Evolutionary conservation across 176 grass and related monocot species (phyloP), one percentile per base, ranked within the genome.

Genomic region (Elymus sibiricus): DNA sequence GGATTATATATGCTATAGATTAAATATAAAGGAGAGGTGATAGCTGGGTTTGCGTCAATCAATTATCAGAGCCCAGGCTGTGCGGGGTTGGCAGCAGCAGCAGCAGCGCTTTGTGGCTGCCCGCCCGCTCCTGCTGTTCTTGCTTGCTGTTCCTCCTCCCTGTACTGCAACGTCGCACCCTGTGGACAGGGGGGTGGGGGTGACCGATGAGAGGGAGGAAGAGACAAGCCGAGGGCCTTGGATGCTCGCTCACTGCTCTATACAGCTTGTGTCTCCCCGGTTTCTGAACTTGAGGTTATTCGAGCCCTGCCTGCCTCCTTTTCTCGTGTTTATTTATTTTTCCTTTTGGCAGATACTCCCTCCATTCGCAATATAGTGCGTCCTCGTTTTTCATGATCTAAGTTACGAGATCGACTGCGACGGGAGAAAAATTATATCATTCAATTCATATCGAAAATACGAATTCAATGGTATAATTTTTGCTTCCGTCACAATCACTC

Each of bases 1-100:
- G 66, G 55, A 79, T 87, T 87, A 59, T 87, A 84, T 87, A 74
- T 79, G 66, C 58, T 46, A 35, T 46, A 32, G 76, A 80, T 66
- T 68, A 75, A 74, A 84, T 40, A 59, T 79, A 87, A 88, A 65
- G 21, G 86, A 83, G 76, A 82, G 74, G 75, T 75, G 68, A 87
- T 70, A 84, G 82, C 60, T 89, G 79, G 84, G 27, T 46, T 80
- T 76, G 35, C 58, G 25, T 80, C 60, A 69, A 80, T 90, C 67
- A 90, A 87, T 87, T 61, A 90, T 87, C 89, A 61, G 67, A 87
- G n/a, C 75, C 60, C 89, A 90, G 89, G 85, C 89, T 90, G 89
- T 87, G 46, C 49, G 67, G 35, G 67, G 89, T 49, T 90, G 80
- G 53, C 53, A 56, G 55, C 55, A 84, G 66, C 75, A 38, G 80